Evolutionary conservation across 495 filamentous ascomycete species (phyloP), one percentile per base, ranked within the genome.

Genomic region (Annulohypoxylon bovei): DNA sequence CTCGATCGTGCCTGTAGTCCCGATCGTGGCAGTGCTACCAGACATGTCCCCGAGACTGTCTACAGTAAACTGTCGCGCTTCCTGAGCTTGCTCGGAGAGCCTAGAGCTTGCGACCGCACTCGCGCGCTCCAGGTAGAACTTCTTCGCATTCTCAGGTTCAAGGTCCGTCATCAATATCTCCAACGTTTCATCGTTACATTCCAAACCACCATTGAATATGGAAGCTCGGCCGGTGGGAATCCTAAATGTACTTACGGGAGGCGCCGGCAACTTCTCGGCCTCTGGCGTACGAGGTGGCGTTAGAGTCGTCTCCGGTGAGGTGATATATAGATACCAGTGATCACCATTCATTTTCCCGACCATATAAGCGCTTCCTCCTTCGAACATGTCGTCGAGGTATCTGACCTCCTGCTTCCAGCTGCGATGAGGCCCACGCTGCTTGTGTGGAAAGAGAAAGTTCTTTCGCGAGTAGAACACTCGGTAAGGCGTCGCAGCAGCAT

Each of bases 261-360:
- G 75, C 18, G 72, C 77, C 0, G 78, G 68, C 44, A 70, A 67
- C 62, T 79, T 71, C 42, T 81, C 73, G 18, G 65, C 64, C 30
- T 85, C 81, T 1, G 95, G 95, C 18, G 90, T 97, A 6, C 88
- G 83, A 62, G 96, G 95, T 11, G 94, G 96, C 0, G 94, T 97
- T 62, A 97, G 85, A 68, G 88, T 79, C 8, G 86, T 91, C 75
- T 91, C 87, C 16, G 96, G 93, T 56, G 92, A 91, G 32, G 96
- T 99, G 77, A 98, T 87, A 79, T 98, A 99, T 39, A 99, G 83
- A 75, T 98, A 98, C 96, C 96, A 99, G 75, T 99, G 96, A 80
- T 98, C 96, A 66, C 95, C 95, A 75, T 99, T 99, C 94, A 98
- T 98, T 80, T 97, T 97, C 70, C 96, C 96, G 67, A 99, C 95